Base-by-base conservation (phyloP, 495 filamentous ascomycete genomes). In the Penicillium pancosmium region DNA sequence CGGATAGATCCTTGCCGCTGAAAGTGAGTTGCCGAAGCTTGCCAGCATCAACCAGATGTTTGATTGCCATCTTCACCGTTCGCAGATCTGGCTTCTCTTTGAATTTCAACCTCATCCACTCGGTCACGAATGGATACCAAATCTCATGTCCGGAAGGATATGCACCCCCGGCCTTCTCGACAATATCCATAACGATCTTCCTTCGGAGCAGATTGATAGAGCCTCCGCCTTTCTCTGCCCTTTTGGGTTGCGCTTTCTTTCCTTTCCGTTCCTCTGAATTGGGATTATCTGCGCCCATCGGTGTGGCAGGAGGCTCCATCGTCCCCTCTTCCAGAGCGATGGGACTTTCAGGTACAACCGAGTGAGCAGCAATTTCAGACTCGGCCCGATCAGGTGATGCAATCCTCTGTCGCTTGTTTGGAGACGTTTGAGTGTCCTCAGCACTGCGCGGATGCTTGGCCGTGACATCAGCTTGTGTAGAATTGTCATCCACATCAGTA, bases 141-240 rank as follows among this genome's bases (percentile, higher is more conserved):
- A 97, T 75, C 48, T 90, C 86, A 53, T 80, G 80, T n/a, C 87
- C 84, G 23, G 87, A 85, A 11, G 90, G 90, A 56, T 90, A 93
- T 3, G 90, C 86, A 3, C 91, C 91, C 36, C 79, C 76, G 60
- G 88, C 89, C 47, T 80, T 82, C 27, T 88, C 78, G 9, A 95
- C 68, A 31, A 96, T 76, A 46, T 90, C 83, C 60, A 88, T 74
- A 43, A 96, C 78, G 40, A 93, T 87, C 19, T 84, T 83, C 41
- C 79, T 82, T 7, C 86, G 78, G 41, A 81, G 62, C 40, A 79
- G 55, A 10, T 69, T 73, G 21, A 83, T 67, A 6, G 78, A 80
- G 19, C 84, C 84, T 21, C 76, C 71, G 54, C 68, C 67, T 8
- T 72, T 67, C 5, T 47, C 46, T 19, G 52, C 25, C 25, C 40